phyloP scores from a whole-genome alignment of 495 filamentous ascomycete genomes.

The Neurospora africana region DNA sequence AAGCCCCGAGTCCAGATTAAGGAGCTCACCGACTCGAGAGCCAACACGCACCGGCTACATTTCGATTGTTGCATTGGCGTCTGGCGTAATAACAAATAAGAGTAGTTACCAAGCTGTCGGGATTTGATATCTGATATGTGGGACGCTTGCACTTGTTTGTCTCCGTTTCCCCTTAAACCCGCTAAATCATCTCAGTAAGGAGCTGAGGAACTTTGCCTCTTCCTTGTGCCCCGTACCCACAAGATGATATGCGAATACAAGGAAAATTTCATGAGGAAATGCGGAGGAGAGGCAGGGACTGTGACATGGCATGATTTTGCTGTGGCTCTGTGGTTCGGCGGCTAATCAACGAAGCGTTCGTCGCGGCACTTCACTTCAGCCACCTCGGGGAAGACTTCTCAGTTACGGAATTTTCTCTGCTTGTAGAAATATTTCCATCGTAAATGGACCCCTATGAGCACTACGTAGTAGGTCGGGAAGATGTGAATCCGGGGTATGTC shows the following conservation, averaged over 20 bases:
- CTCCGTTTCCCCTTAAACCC: not conserved
- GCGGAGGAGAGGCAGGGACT: not conserved
- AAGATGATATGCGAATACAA: not conserved
- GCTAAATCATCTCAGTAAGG: not conserved
- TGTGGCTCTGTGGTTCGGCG: not conserved
- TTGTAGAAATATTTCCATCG: not conserved
- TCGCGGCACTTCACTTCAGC: not conserved
- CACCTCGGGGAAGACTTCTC: not conserved
- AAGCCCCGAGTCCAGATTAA: not conserved
- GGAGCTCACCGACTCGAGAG: not conserved
- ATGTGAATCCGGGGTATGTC: not conserved
- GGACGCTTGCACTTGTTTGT: not conserved
- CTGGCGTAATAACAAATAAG: not conserved
- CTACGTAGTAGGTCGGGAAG: not conserved
- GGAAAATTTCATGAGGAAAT: not conserved
- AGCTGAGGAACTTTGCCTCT: not conserved
- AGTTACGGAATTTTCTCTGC: not conserved
- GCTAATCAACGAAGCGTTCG: not conserved
- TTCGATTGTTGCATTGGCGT: not conserved
- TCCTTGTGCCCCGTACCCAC: not conserved
- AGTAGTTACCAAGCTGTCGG: not conserved
- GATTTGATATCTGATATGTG: not conserved
- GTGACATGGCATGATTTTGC: not conserved
- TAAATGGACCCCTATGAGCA: not conserved
- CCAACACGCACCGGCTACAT: not conserved